Base-by-base conservation (phyloP, 2,329 filamentous ascomycete genomes). In the Alternaria tenuissima region DNA sequence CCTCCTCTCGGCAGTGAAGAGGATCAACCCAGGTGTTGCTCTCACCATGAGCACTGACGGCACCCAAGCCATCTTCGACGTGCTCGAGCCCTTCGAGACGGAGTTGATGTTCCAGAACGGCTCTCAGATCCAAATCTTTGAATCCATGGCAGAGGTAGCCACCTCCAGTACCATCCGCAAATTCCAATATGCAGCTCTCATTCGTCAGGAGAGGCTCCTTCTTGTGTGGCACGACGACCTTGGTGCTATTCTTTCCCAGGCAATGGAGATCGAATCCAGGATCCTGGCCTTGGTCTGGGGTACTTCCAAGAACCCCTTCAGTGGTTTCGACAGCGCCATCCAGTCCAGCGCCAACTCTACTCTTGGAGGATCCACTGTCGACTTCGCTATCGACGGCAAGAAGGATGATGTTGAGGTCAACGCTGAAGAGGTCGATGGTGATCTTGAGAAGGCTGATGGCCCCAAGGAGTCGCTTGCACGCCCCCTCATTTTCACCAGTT, bases 221-320 rank as follows among this genome's bases (percentile, higher is more conserved):
- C 82, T 94, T 1, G 90, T 94, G 1, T 94, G 91, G 91, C 91
- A 94, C 62, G 91, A 94, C 68, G 90, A 93, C 55, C 86, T 91
- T 2, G 81, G 89, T 55, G 88, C 92, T 68, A 81, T 94, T 14
- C 83, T 93, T 7, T 81, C 85, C 56, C 84, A 91, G 55, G 91
- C 90, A 46, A 88, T 89, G 75, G 83, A 84, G 22, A 92, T 94
- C 61, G 90, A 94, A 78, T 86, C 85, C 1, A 90, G 93, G 76
- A 83, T 94, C 41, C 91, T 93, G 86, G 87, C 91, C 55, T 83
- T 87, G 75, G 86, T 89, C 53, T 89, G 87, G 87, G 81, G 77
- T 22, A 79, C 80, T 1, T 78, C 81, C 1, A 76, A 77, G 14
- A 74, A 79, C 3, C 80, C 83, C 14, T 81, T 82, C 49, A 81